These are phyloP conservation scores for Tetraselmis chui DNA, from an alignment of 139 green algal genomes.

Conservation along the genomic window DNA sequence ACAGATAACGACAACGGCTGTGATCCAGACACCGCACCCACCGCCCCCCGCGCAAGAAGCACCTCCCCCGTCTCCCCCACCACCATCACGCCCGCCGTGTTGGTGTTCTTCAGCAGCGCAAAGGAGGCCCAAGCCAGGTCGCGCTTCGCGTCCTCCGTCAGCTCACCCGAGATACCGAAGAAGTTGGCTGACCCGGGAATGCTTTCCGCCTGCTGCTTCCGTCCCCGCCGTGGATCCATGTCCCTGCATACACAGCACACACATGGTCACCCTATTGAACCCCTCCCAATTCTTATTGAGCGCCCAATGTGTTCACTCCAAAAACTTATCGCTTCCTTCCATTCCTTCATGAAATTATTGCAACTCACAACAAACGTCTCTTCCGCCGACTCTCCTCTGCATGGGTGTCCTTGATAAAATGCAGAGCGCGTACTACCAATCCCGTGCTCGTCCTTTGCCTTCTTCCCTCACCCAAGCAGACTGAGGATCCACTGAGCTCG, in stretches of 20 bases:
- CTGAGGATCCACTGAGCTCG: too few relatives aligned
- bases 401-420: too few relatives aligned
- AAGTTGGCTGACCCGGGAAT: conserved; percentile 41
- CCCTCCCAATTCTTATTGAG: too few relatives aligned
- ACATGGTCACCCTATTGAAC: too few relatives aligned
- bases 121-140: conserved; percentile 80
- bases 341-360: too few relatives aligned
- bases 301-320: too few relatives aligned
- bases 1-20: neutral
- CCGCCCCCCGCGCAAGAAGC: conserved; percentile 36
- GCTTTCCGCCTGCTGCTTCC: conserved; percentile 25
- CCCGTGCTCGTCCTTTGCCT: too few relatives aligned
- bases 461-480: too few relatives aligned
- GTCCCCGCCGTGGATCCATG: conserved; percentile 45
- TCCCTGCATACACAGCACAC: conserved; percentile 20
- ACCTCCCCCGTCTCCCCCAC: conserved; percentile 9
- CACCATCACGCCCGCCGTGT: conserved; percentile 62
- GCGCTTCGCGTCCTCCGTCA: conserved; percentile 38
- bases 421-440: too few relatives aligned
- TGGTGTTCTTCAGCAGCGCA: conserved; percentile 75
- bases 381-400: too few relatives aligned
- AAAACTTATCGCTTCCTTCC: too few relatives aligned
- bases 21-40: conserved; percentile 7
- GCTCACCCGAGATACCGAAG: conserved; percentile 36
- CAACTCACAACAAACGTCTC: too few relatives aligned